Evolutionary conservation across 352 stramenopile genomes (phyloP), one percentile per base, ranked within the genome.

Genomic region (Aphanomyces euteiches): DNA sequence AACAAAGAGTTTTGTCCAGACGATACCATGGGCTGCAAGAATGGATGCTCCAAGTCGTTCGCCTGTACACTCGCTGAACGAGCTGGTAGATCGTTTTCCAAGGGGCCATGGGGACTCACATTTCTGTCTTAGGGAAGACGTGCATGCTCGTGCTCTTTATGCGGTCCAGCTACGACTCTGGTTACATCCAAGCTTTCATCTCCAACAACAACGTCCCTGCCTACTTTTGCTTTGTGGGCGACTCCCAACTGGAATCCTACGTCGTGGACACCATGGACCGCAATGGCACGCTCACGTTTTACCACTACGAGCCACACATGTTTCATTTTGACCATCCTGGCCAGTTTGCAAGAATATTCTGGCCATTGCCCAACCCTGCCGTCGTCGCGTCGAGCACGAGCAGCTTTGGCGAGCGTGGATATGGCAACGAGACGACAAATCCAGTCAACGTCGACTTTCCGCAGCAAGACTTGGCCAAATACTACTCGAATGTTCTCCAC

Each of bases 221-320:
- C 0, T 90, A 88, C 74, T 88, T 90, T 47, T 90, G 80, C 69
- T 90, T 88, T 56, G 50, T 86, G 21, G 79, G 79, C 0, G 82
- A 85, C 45, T 66, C 58, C 6, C 75, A 58, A 7, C 63, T 83
- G 5, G 37, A 73, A 10, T 34, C 10, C 34, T 88, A 81, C 48
- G 79, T 74, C 3, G 50, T 79, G 8, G 73, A 80, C 1, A 73
- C 70, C 37, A 76, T 79, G 45, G 12, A 47, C 5, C 57, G 66
- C 4, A 68, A 72, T 0, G 28, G 28, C 1, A 72, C 74, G 1
- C 77, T 88, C 28, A 34, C 87, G 1, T 90, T 90, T 66, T 86
- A 84, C 54, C 75, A 87, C 50, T 87, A 73, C 28, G 64, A 86
- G 69, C 82, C 82, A 5, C 79, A 87, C 28, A 19, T 77, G 5